A percentile compares a stretch with the other conserved stretches of the same genome.
Conservation (phyloP, 345 rosid species). For the Camelina hispida region DNA sequence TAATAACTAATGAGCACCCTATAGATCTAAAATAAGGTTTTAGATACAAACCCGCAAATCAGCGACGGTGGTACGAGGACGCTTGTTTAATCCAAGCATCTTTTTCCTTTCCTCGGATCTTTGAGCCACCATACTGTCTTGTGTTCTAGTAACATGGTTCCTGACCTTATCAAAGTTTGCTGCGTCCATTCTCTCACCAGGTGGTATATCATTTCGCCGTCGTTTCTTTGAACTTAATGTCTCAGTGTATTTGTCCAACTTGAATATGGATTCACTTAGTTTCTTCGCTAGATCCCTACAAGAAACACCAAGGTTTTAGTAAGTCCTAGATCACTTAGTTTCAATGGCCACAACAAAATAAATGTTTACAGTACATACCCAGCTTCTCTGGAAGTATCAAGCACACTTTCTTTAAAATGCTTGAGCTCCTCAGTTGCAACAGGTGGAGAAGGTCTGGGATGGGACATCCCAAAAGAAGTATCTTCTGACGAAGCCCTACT, state of each 20-base stretch:
- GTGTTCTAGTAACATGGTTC: constrained; percentile 68
- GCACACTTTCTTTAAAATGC: constrained; percentile 84
- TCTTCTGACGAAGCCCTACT: constrained; percentile 67
- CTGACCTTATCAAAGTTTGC: constrained; percentile 62
- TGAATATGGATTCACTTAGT: constrained; percentile 65
- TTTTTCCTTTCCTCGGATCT: constrained; percentile 79
- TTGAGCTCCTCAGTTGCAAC: constrained; percentile 83
- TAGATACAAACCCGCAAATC: constrained; percentile 82
- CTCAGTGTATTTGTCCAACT: constrained; percentile 74
- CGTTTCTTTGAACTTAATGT: constrained; percentile 78
- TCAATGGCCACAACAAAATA: background rate
- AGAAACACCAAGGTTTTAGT: constrained; percentile 35
- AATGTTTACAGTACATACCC: constrained; percentile 51
- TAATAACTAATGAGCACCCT: background rate
- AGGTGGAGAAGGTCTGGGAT: constrained; percentile 64
- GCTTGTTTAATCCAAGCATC: constrained; percentile 75
- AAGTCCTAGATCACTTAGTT: too few relatives aligned
- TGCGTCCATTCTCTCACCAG: constrained; percentile 65
- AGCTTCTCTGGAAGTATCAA: constrained; percentile 77
- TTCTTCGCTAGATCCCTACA: constrained; percentile 77
- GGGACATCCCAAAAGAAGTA: constrained; percentile 63
- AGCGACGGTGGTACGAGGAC: constrained; percentile 65
- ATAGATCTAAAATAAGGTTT: constrained; percentile 28
- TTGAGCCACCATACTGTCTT: constrained; percentile 62
- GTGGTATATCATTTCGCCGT: constrained; percentile 61